Base-by-base conservation (phyloP, 495 filamentous ascomycete genomes). In the Talaromyces nanjingensis region DNA sequence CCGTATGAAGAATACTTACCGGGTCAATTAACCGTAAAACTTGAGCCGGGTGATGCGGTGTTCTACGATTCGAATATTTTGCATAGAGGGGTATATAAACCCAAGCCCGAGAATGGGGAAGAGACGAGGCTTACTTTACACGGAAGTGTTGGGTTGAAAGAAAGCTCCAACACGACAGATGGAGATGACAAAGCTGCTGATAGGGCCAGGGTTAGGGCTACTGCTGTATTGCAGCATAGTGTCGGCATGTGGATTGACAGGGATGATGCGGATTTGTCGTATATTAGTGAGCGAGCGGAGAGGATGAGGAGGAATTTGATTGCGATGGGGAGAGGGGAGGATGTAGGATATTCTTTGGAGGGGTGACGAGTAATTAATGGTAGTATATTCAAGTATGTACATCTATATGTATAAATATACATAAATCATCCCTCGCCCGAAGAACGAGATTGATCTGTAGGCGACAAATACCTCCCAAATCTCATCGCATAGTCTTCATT, bases 11-110 rank as follows among this genome's bases (percentile, higher is more conserved):
- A 69, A 0, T 59, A 74, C 0, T 64, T 93, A 72, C 84, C 86
- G 9, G 86, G 79, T 2, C 83, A 89, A 75, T 63, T 86, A 29
- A 73, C 81, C 18, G 91, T 93, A 27, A 63, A 74, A 71, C 70
- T 93, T 67, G 73, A 84, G 67, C 77, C 89, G 0, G 91, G 91
- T 0, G 91, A 93, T 72, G 81, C 87, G 7, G 88, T 90, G 42
- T 96, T 96, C 68, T 93, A 96, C 69, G 84, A 96, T 75, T 93
- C 91, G 64, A 93, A 96, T 75, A 93, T 96, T 58, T 65, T 93
- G 72, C 91, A 96, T 64, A 79, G 91, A 4, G 91, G 89, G 1
- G 83, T 87, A 16, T 96, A 96, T 70, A 70, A 73, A 67, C 70
- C 63, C 8, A 80, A 77, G 61, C 63, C 60, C 14, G 76, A 73